A percentile compares a stretch with the other conserved stretches of the same genome.
These are phyloP conservation scores for Claviceps arundinis DNA, from an alignment of 2,329 filamentous ascomycete genomes.

Conservation along the genomic window DNA sequence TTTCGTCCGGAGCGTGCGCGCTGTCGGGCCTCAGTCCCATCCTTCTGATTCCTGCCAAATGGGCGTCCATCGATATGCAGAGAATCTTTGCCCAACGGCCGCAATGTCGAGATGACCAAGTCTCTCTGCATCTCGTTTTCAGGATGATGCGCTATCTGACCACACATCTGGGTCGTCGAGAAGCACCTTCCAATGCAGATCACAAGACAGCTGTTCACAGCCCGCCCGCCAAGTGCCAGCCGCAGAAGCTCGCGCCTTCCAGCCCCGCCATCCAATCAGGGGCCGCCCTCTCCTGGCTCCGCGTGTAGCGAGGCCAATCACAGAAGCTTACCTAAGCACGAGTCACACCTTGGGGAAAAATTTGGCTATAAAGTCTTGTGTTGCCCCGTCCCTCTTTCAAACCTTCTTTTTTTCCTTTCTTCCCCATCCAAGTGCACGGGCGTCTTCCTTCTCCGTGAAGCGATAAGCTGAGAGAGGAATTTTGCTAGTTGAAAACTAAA, in stretches of 20 bases:
- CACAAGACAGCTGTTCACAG: neutral
- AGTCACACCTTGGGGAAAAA: neutral
- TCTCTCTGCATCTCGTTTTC: neutral
- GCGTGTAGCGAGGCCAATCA: neutral
- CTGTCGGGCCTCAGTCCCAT: neutral
- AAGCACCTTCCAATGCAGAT: neutral
- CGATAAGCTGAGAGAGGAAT: constrained; percentile 65
- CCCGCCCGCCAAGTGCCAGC: neutral
- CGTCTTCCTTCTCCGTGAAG: constrained; percentile 48
- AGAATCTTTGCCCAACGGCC: neutral
- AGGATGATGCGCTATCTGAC: neutral
- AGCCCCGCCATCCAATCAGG: neutral
- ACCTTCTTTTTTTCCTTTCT: constrained; percentile 29
- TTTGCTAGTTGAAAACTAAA: constrained; percentile 84
- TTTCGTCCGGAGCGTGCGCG: neutral
- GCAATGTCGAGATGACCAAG: neutral
- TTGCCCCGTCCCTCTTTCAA: constrained; percentile 13
- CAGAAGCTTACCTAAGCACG: constrained; percentile 6
- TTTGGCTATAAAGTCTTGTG: constrained; percentile 20
- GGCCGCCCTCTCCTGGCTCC: neutral
- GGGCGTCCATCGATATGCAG: neutral
- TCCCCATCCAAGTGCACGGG: constrained; percentile 52
- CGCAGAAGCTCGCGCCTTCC: neutral
- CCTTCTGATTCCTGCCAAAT: neutral
- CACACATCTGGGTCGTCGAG: no score